These are phyloP conservation scores for Colletotrichum sidae DNA, from an alignment of 2,329 filamentous ascomycete genomes.

Conservation along the genomic window DNA sequence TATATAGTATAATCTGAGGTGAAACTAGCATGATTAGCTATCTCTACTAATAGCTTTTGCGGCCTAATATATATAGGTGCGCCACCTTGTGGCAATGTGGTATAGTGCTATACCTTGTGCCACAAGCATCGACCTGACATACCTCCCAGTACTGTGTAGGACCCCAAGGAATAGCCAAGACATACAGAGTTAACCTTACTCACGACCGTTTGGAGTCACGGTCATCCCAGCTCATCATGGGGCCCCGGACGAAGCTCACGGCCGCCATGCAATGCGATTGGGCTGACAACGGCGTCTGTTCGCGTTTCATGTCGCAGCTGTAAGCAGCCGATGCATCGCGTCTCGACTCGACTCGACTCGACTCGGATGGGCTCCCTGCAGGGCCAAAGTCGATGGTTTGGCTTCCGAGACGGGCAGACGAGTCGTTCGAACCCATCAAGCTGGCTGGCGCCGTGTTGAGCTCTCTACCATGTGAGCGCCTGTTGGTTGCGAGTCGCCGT, in stretches of 20 bases:
- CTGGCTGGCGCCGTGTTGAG: not conserved
- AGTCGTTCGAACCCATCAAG: slow-evolving; percentile 21
- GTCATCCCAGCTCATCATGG: not conserved
- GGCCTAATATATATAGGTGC: no score
- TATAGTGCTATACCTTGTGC: no score
- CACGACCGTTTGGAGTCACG: not conserved
- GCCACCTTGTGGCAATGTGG: no score
- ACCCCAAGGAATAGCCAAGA: no score
- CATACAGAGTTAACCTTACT: no score
- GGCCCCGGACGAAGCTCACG: not conserved
- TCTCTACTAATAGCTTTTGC: no score
- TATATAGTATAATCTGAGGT: no score
- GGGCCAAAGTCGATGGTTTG: not conserved
- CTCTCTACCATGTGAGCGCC: not conserved
- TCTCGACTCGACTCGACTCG: slow-evolving; percentile 17
- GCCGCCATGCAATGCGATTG: slow-evolving; percentile 20
- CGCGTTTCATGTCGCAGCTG: slow-evolving; percentile 24
- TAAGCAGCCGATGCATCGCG: slow-evolving; percentile 4
- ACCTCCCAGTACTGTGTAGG: no score
- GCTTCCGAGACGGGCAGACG: slow-evolving; percentile 23
- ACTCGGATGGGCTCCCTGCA: not conserved
- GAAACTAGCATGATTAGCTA: no score
- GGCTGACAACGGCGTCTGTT: slow-evolving; percentile 12
- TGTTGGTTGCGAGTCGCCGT: not conserved
- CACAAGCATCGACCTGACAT: no score